Evolutionary conservation across 768 basidiomycete genomes (phyloP).

Genomic region (Russula sp.): DNA sequence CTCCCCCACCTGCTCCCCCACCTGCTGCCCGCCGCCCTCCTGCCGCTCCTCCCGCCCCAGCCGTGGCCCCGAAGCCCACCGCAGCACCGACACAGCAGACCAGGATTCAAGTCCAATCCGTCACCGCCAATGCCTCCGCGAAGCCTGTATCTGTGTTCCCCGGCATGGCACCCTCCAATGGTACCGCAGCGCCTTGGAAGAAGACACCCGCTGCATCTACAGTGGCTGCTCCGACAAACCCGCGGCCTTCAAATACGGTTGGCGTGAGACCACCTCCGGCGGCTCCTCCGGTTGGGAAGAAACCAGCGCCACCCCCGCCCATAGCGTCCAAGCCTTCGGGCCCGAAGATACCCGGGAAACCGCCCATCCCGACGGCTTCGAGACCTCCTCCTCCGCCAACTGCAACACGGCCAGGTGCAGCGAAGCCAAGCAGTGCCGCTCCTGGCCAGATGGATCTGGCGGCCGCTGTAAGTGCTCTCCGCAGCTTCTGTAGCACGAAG

Average conservation of each 20-base stretch:
- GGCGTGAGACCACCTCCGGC: slow-evolving; percentile 49
- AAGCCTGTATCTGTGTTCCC: slow-evolving; percentile 82
- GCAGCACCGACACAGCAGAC: slow-evolving; percentile 30
- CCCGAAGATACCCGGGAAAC: slow-evolving; percentile 50
- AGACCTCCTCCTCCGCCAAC: slow-evolving; percentile 40
- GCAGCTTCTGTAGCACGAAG: slow-evolving; percentile 8
- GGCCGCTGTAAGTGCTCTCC: slow-evolving; percentile 56
- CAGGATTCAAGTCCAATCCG: slow-evolving; percentile 32
- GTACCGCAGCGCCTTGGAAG: slow-evolving; percentile 71
- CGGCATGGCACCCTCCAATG: slow-evolving; percentile 62
- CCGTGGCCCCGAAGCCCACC: slow-evolving; percentile 11
- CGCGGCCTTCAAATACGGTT: slow-evolving; percentile 47
- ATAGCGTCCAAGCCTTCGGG: slow-evolving; percentile 48
- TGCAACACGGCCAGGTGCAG: slow-evolving; percentile 34
- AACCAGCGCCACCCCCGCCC: slow-evolving; percentile 48
- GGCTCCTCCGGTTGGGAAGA: slow-evolving; percentile 52
- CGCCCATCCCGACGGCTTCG: slow-evolving; percentile 54
- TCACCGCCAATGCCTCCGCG: slow-evolving; percentile 54
- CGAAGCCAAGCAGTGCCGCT: slow-evolving; percentile 38
- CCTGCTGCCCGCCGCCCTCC: slow-evolving; percentile 39
- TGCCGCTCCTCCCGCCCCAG: slow-evolving; percentile 32
- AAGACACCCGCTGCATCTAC: slow-evolving; percentile 37
- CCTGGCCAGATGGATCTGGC: slow-evolving; percentile 73
- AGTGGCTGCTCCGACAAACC: slow-evolving; percentile 39
- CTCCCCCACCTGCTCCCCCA: slow-evolving; percentile 46